Base-by-base conservation (phyloP, 257 asterid species). In the Primulina eburnea region DNA sequence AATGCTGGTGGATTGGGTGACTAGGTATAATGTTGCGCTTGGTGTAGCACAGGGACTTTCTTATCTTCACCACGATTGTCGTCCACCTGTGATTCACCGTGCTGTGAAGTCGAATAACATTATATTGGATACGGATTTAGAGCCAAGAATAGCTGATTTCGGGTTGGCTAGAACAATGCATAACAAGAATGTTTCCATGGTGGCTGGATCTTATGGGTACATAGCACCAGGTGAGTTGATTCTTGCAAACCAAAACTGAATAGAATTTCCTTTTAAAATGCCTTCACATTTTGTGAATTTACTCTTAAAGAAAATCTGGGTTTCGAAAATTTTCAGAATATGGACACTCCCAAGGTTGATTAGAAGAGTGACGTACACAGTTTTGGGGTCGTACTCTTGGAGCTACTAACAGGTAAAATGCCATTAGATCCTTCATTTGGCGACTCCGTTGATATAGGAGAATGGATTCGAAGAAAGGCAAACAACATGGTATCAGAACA, bases 141-240 rank as follows among this genome's bases (percentile, higher is more conserved):
- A 88, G 79, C 90, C 96, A 5, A 80, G 92, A 43, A 81, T 90
- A 6, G 97, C 97, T 0, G 97, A 90, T 66, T 90, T 90, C 68
- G 97, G 95, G 30, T 29, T 90, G 75, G 96, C 97, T 6, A 90
- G 92, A 62, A 83, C 90, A 56, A 82, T 88, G 89, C 71, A 65
- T 65, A 82, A 77, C 74, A 85, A 88, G 80, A 86, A 90, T 2
- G 84, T 86, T 26, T 87, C 94, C 12, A 82, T 88, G 90, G 90
- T 90, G 73, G 97, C 97, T 35, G 97, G 97, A 69, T 88, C 97
- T 0, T 88, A 88, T 70, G 97, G 97, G 9, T 90, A 90, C 78
- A 90, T 88, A 40, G 97, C 97, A 63, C 97, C 97, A 77, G 97
- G 97, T 90, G 17, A 35, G 8, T 28, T 10, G 7, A 12, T 69